phyloP scores from a whole-genome alignment of 2,329 filamentous ascomycete species.

The Aspergillaceae sp. region DNA sequence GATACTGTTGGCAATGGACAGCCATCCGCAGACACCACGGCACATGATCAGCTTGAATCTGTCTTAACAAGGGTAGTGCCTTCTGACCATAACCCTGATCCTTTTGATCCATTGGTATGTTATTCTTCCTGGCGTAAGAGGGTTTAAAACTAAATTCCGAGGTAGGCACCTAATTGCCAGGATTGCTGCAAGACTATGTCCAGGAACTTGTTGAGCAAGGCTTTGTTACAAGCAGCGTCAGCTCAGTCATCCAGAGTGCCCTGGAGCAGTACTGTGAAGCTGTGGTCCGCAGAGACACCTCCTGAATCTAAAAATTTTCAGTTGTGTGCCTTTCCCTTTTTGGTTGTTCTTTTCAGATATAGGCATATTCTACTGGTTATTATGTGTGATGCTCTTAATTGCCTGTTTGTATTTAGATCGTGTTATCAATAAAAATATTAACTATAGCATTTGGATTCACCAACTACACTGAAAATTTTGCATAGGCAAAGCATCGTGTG shows the following conservation, averaged over 20 bases:
- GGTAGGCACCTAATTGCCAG: neutral
- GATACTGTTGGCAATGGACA: neutral
- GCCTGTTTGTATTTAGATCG: too few species aligned
- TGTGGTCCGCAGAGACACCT: too few species aligned
- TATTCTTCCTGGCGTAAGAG: neutral
- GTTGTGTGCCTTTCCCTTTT: too few species aligned
- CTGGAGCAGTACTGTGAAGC: neutral
- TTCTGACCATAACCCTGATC: neutral
- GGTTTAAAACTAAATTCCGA: neutral
- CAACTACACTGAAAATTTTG: too few species aligned
- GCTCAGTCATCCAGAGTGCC: neutral
- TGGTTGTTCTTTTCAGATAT: too few species aligned
- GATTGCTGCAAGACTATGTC: neutral
- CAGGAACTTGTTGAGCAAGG: neutral
- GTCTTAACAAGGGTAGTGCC: neutral
- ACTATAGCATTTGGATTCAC: too few species aligned
- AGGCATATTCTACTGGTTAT: too few species aligned
- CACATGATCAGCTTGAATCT: neutral
- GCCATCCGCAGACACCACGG: neutral
- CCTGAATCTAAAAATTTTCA: too few species aligned
- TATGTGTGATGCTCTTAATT: too few species aligned
- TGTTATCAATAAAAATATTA: too few species aligned
- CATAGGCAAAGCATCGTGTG: too few species aligned
- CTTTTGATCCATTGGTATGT: neutral
- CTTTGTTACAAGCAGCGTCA: neutral